Evolutionary conservation across 1,284 basidiomycete genomes (phyloP), one percentile per base, ranked within the genome.

Genomic region (Thelephora terrestris): DNA sequence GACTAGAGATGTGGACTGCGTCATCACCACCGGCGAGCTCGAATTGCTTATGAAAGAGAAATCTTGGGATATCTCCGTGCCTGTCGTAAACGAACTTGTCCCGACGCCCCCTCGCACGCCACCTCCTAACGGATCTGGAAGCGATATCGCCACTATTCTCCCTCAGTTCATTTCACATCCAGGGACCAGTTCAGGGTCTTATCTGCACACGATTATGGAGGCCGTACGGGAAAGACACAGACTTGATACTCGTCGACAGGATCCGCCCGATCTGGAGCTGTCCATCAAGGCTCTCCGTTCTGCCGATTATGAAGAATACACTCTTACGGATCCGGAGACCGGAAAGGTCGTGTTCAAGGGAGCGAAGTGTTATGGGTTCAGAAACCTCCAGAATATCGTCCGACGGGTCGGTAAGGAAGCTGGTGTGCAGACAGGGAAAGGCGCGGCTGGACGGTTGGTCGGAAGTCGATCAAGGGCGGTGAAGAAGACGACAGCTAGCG

Each of bases 351-450:
- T 99, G 20, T 97, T 98, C 73, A 85, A 84, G 55, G 95, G 91
- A 3, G 91, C 94, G 2, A 91, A 87, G 55, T 97, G 93, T 65
- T 99, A 98, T 61, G 96, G 96, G 2, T 99, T 99, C 71, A 78
- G 92, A 47, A 99, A 99, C 64, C 71, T 99, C 47, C 95, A 99
- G 66, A 99, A 98, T 62, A 78, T 99, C 44, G 95, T 99, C 42
- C 75, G 94, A 49, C 93, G 92, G 66, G 83, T 97, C 7, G 89
- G 86, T n/a, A 81, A 79, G 53, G 86, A 91, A 54, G 78, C 82
- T 1, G 92, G 93, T 0, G 71, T 93, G 36, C 75, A 79, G 49
- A 79, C 83, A 21, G 79, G 75, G 36, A 73, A 70, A 9, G 87
- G 85, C 39, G 84, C 79, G 24, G 78, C 78, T 34, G 81, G 81